Percentiles rank a stretch among this genome's conserved stretches.
Conservation (phyloP, 148 eudicot genomes). For the Euryodendron excelsum region DNA sequence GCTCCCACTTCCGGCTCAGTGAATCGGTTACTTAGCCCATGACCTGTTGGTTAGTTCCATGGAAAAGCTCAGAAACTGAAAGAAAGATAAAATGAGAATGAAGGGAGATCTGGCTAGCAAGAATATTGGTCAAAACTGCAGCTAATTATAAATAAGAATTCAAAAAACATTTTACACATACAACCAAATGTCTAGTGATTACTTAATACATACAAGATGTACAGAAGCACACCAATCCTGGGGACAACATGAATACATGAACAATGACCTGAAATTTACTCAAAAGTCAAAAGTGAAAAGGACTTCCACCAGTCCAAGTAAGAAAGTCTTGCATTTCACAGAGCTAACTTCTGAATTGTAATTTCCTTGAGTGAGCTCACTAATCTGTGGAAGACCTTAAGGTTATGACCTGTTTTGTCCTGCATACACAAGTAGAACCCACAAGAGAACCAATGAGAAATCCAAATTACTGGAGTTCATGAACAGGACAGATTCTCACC, state of each 20-base stretch:
- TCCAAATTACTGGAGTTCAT: background rate
- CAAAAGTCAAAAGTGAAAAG: background rate
- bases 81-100: background rate
- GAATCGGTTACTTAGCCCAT: no score
- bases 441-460: background rate
- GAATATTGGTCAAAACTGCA: background rate
- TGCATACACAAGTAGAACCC: constrained; percentile 27
- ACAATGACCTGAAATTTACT: background rate
- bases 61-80: background rate
- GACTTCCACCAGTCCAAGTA: background rate
- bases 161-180: background rate
- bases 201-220: background rate
- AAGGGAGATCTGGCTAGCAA: constrained; percentile 2
- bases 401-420: constrained; percentile 81
- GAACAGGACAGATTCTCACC: background rate
- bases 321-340: constrained; percentile 11
- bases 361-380: constrained; percentile 74
- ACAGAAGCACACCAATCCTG: background rate
- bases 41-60: background rate
- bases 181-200: background rate
- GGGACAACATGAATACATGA: background rate
- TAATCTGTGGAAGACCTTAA: constrained; percentile 77
- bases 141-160: background rate
- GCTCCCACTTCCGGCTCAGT: no score
- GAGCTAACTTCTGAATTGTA: constrained; percentile 45